These are phyloP conservation scores for Tuber indicum DNA, from an alignment of 495 filamentous ascomycete species.

Conservation along the genomic window DNA sequence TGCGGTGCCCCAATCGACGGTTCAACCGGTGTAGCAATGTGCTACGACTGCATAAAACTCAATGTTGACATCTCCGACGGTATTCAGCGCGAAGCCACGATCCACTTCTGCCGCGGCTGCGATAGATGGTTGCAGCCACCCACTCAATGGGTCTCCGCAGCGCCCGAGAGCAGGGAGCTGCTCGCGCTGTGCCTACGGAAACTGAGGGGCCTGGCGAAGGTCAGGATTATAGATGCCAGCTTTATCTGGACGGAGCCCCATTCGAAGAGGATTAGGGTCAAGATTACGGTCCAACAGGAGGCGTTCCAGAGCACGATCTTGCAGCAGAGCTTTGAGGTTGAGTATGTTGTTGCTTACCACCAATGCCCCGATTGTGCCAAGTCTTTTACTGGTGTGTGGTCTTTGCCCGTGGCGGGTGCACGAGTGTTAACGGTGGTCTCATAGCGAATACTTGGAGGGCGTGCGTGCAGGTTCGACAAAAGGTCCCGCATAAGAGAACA, in stretches of 20 bases:
- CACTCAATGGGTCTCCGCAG: slow-evolving; percentile 70
- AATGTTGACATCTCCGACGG: slow-evolving; percentile 91
- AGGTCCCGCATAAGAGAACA: slow-evolving; percentile 93
- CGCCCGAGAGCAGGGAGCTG: slow-evolving; percentile 78
- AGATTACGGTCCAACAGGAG: slow-evolving; percentile 87
- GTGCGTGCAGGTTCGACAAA: slow-evolving; percentile 86
- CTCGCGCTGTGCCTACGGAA: slow-evolving; percentile 81
- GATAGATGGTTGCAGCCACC: slow-evolving; percentile 91
- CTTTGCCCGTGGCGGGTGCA: neutral
- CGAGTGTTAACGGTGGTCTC: slow-evolving; percentile 6
- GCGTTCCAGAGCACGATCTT: slow-evolving; percentile 68
- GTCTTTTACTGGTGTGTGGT: slow-evolving; percentile 52
- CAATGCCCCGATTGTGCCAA: slow-evolving; percentile 91
- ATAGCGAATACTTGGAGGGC: slow-evolving; percentile 88
- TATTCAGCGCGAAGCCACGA: slow-evolving; percentile 73
- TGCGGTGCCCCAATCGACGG: slow-evolving; percentile 91
- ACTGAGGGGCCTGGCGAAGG: slow-evolving; percentile 71
- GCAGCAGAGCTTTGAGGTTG: slow-evolving; percentile 90
- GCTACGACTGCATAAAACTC: slow-evolving; percentile 86
- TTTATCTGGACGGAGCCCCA: slow-evolving; percentile 99
- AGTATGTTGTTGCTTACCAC: slow-evolving; percentile 78
- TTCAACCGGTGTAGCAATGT: slow-evolving; percentile 77
- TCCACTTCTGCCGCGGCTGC: slow-evolving; percentile 84
- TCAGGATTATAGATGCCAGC: slow-evolving; percentile 85
- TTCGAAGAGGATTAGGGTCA: slow-evolving; percentile 79